Evolutionary conservation across 345 rosid species (phyloP), one percentile per base, ranked within the genome.

Genomic region (Zanthoxylum bungeanum): DNA sequence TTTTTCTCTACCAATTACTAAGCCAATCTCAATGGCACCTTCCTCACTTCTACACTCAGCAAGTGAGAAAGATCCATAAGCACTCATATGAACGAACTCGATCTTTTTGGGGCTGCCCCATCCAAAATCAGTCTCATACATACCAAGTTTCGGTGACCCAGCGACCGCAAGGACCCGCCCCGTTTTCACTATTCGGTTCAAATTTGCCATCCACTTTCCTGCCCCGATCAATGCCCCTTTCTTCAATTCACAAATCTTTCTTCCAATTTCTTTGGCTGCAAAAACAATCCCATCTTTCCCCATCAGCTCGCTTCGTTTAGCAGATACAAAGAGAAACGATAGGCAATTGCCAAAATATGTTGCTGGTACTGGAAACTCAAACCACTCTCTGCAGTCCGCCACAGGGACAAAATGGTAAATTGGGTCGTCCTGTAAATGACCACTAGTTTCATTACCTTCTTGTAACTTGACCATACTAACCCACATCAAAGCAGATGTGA

Each of bases 271-370:
- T 36, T 65, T 75, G 3, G 88, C 80, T 0, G 88, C 91, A 16
- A 25, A 11, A 1, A 42, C 25, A 19, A 82, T 25, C n/a, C 88
- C 88, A 28, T 75, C 22, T 60, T 73, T 75, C 1, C 81, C 77
- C 1, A 71, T 7, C 9, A 82, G 55, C 5, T 68, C 81, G 1
- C 52, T 68, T 50, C 34, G 75, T 60, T 75, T 76, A 10, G 52
- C 66, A 11, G 69, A 1, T 1, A 61, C 55, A 4, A 61, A 50
- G n/a, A 80, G 33, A 5, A 63, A 30, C 24, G 53, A 68, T 4
- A 84, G 17, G 21, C 84, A 80, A 34, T 86, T 86, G 1, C 88
- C 86, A 1, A 80, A 78, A 47, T 80, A 84, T 1, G 68, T 69
- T 21, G 17, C n/a, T n/a, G n/a, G n/a, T n/a, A n/a, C n/a, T n/a